Evolutionary conservation across 345 rosid genomes (phyloP), one percentile per base, ranked within the genome.

Genomic region (Physaria fendleri): DNA sequence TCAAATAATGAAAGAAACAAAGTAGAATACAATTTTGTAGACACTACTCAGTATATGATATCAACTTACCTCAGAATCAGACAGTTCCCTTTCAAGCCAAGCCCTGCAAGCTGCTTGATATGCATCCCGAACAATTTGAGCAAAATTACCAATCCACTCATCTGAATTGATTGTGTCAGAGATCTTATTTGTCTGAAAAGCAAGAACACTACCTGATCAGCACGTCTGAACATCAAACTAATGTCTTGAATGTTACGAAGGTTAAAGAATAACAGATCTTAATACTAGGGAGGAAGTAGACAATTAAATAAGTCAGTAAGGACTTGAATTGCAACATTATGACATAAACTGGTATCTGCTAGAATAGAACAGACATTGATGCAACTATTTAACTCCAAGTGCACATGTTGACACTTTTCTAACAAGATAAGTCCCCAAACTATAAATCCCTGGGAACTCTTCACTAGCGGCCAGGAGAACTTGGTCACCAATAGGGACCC

Each of bases 61-160:
- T 45, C 50, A 4, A 61, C 57, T 21, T 71, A 81, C 98, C 82
- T 76, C 77, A 16, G 59, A 25, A 58, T 76, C 73, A 56, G 43
- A 45, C 59, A 82, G 78, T 50, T 85, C 93, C 40, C 49, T 76
- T 52, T 74, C 65, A 51, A 86, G 74, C 98, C 98, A 92, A 74
- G 79, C 59, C 57, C 61, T 64, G 72, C 84, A 86, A 43, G 78
- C 57, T 8, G 76, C 80, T 59, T 76, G 64, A 79, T 60, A 79
- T 64, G 87, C 79, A 46, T 77, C 69, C 45, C 57, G 65, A 62
- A 92, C 74, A 51, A 79, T 74, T 39, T 73, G 42, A 38, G 79
- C 56, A 68, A 81, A 83, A 43, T 42, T 51, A 42, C 41, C 32
- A 73, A 66, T 10, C 93, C 88, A 88, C 18, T 75, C 83, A 62